A percentile compares a stretch with the other conserved stretches of the same genome.
Evolutionary conservation across 2,329 filamentous ascomycete species (phyloP).

Genomic region (Xylariaceae sp.): DNA sequence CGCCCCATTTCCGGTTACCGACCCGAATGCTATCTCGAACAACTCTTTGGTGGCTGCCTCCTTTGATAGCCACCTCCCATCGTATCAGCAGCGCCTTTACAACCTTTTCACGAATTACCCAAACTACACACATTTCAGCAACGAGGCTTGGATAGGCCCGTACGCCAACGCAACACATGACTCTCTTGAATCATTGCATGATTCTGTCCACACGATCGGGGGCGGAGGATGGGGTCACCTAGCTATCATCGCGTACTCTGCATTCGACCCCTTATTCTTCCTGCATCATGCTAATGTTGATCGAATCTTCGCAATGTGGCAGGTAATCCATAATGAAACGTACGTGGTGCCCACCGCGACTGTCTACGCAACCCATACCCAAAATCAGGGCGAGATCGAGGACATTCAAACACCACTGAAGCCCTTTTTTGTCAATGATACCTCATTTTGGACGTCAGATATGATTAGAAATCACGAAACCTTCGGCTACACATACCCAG

Average conservation of each 20-base stretch:
- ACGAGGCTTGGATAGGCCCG: conserved; percentile 53
- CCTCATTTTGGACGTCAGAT: conserved; percentile 64
- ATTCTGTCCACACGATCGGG: conserved; percentile 54
- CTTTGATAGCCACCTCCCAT: conserved; percentile 47
- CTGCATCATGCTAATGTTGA: conserved; percentile 74
- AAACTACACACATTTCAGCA: conserved; percentile 64
- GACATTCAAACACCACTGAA: conserved; percentile 53
- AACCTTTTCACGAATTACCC: conserved; percentile 62
- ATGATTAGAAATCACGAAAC: conserved; percentile 51
- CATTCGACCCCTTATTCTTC: conserved; percentile 76
- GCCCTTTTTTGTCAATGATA: conserved; percentile 59
- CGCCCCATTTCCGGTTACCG: conserved; percentile 40
- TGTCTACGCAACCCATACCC: conserved; percentile 57
- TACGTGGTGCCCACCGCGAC: conserved; percentile 56
- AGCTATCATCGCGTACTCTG: conserved; percentile 63
- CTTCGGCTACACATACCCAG: conserved; percentile 72
- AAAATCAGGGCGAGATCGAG: conserved; percentile 47
- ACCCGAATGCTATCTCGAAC: conserved; percentile 47
- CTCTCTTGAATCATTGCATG: conserved; percentile 60
- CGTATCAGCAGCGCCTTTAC: conserved; percentile 58
- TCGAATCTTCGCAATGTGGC: conserved; percentile 71
- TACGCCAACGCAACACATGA: conserved; percentile 48
- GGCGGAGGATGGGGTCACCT: conserved; percentile 55
- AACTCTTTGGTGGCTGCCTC: conserved; percentile 50
- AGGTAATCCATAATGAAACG: conserved; percentile 61